Conservation (phyloP, 768 basidiomycete genomes). For the Mycena vulgaris region DNA sequence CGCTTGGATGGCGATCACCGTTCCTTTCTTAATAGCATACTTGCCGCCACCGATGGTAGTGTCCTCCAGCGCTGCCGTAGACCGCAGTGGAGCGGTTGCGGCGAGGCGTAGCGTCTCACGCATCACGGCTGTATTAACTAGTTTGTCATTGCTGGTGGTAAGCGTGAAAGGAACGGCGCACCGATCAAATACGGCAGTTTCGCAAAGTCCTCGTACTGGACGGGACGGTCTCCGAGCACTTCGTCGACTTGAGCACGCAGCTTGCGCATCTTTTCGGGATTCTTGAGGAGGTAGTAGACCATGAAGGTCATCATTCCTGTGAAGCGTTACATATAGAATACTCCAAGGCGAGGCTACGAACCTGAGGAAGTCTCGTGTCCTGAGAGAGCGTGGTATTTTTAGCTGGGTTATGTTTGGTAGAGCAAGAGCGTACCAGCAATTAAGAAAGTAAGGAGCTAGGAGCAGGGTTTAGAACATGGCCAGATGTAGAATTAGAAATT, state of each 20-base stretch:
- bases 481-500: not conserved
- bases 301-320: slow-evolving; percentile 58
- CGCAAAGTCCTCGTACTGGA: slow-evolving; percentile 56
- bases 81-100: slow-evolving; percentile 55
- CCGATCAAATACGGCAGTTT: slow-evolving; percentile 63
- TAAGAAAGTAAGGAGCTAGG: slow-evolving; percentile 63
- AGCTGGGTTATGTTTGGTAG: not conserved
- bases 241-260: slow-evolving; percentile 65
- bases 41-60: slow-evolving; percentile 56
- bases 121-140: slow-evolving; percentile 51
- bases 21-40: slow-evolving; percentile 55
- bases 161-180: slow-evolving; percentile 25
- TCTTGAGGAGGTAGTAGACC: slow-evolving; percentile 60
- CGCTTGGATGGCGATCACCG: slow-evolving; percentile 46
- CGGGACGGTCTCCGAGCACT: slow-evolving; percentile 56
- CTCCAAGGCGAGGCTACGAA: too few species aligned
- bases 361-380: slow-evolving; percentile 46
- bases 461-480: not conserved
- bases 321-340: too few species aligned
- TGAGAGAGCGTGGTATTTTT: not conserved
- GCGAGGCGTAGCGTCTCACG: slow-evolving; percentile 57
- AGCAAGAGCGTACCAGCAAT: slow-evolving; percentile 55
- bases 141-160: not conserved
- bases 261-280: slow-evolving; percentile 60
- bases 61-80: slow-evolving; percentile 53